Evolutionary conservation across 768 basidiomycete species (phyloP).

Genomic region (Chalciporus chontae): DNA sequence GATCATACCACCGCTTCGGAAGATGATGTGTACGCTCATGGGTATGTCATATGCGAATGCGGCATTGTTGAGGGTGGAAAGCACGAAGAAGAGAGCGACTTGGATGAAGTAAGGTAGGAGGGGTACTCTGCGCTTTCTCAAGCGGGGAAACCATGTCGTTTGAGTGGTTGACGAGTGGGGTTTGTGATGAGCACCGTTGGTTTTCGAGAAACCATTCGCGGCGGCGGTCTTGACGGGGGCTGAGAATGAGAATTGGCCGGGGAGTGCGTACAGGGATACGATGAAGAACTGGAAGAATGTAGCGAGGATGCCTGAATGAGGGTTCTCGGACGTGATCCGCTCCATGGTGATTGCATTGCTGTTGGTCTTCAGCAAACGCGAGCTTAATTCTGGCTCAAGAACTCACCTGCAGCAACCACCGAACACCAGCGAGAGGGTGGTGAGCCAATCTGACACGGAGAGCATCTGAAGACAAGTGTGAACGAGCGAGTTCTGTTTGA

Average conservation of each 20-base stretch:
- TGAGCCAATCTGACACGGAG: slow-evolving; percentile 44
- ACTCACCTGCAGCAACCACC: slow-evolving; percentile 83
- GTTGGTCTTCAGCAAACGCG: background rate
- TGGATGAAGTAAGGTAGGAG: slow-evolving; percentile 71
- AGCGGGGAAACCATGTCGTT: slow-evolving; percentile 35
- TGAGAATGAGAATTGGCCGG: slow-evolving; percentile 46
- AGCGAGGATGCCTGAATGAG: slow-evolving; percentile 74
- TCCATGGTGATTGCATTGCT: slow-evolving; percentile 82
- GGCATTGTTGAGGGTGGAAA: slow-evolving; percentile 86
- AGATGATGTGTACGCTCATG: slow-evolving; percentile 92
- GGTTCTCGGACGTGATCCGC: slow-evolving; percentile 63
- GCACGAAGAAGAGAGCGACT: slow-evolving; percentile 73
- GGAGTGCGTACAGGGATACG: slow-evolving; percentile 72
- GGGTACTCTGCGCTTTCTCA: slow-evolving; percentile 67
- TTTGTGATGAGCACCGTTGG: background rate
- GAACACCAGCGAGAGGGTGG: slow-evolving; percentile 73
- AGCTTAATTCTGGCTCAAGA: slow-evolving; percentile 2
- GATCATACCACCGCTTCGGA: slow-evolving; percentile 83
- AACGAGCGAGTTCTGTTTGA: background rate
- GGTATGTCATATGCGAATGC: slow-evolving; percentile 86
- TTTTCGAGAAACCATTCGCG: background rate
- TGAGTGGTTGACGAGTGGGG: slow-evolving; percentile 1
- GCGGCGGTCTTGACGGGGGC: slow-evolving; percentile 1
- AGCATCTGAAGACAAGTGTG: slow-evolving; percentile 9
- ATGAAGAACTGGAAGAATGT: slow-evolving; percentile 85